Conservation (phyloP, 768 basidiomycete species). For the Calocybe gangraenosa region DNA sequence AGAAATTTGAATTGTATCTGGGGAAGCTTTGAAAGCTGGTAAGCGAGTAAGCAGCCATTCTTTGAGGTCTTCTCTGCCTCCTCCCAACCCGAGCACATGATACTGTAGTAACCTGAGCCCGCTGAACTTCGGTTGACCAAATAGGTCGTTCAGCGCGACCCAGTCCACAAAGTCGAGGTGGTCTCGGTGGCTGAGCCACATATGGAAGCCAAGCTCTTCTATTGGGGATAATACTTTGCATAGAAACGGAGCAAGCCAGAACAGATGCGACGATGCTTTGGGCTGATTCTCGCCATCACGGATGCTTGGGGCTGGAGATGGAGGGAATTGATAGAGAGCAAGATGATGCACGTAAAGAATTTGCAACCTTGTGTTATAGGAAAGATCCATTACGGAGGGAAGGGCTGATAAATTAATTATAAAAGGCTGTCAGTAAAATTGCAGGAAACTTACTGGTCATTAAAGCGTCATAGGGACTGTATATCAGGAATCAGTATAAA, state of each 20-base stretch:
- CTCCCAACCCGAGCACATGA: conserved; percentile 27
- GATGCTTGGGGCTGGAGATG: neutral
- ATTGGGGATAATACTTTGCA: conserved; percentile 7
- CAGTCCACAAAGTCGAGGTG: conserved; percentile 31
- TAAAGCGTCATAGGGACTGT: conserved; percentile 14
- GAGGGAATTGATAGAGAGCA: conserved; percentile 29
- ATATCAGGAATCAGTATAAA: conserved; percentile 20
- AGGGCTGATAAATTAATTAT: conserved; percentile 13
- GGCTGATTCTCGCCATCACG: too few relatives aligned
- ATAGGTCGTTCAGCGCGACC: conserved; percentile 18
- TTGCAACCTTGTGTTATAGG: conserved; percentile 21
- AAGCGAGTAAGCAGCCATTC: conserved; percentile 25
- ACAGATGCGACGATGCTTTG: neutral
- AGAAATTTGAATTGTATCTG: conserved; percentile 1
- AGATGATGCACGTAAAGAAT: conserved; percentile 26
- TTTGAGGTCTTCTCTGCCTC: conserved; percentile 20
- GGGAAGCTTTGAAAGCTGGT: neutral
- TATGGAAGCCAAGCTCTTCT: conserved; percentile 19
- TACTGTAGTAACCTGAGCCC: conserved; percentile 19
- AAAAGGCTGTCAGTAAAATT: neutral
- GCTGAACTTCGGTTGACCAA: conserved; percentile 12
- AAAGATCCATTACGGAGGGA: conserved; percentile 20
- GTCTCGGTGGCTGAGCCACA: conserved; percentile 30
- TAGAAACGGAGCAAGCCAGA: conserved; percentile 2
- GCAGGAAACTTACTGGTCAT: conserved; percentile 1